Evolutionary conservation across 495 filamentous ascomycete genomes (phyloP), one percentile per base, ranked within the genome.

Genomic region (Tuber aestivum): DNA sequence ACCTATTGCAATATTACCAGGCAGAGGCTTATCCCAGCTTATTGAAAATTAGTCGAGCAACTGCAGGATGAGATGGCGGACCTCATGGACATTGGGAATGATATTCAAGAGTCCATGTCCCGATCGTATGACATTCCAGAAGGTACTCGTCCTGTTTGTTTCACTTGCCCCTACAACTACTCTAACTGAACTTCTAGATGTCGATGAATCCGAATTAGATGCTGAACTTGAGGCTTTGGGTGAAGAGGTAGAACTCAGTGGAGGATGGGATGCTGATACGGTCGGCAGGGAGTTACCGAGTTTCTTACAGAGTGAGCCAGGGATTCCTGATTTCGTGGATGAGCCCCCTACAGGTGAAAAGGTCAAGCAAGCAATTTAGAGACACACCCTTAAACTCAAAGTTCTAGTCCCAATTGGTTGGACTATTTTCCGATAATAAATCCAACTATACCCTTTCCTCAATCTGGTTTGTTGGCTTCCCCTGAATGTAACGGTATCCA

Each of bases 51-150:
- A 83, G 82, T 99, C 80, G 95, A 99, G 87, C 88, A 91, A 76
- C 90, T 99, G 88, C 95, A 99, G 88, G 95, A 99, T 83, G 95
- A 99, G 87, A 98, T 99, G 95, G 94, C 93, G 48, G 95, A 99
- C 85, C 81, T 98, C 85, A 92, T 99, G 90, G 96, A 99, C 81
- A 90, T 97, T 56, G 95, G 96, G 3, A 98, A 98, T 84, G 95
- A 98, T 85, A 99, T 99, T 74, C 93, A 99, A 84, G 95, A 99
- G 86, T 94, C 91, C 75, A 92, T 99, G 72, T 93, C 92, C 72
- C 85, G 96, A 76, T 92, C 94, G 76, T 99, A 99, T 84, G 95
- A 98, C 83, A 87, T 99, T 37, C 95, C 95, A 2, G 95, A 99
- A 82, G 95, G 80, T 82, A 56, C 21, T 23, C 23, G 6, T 35